phyloP scores from a whole-genome alignment of 202 grass and related monocot species.

The Zoysia matrella region DNA sequence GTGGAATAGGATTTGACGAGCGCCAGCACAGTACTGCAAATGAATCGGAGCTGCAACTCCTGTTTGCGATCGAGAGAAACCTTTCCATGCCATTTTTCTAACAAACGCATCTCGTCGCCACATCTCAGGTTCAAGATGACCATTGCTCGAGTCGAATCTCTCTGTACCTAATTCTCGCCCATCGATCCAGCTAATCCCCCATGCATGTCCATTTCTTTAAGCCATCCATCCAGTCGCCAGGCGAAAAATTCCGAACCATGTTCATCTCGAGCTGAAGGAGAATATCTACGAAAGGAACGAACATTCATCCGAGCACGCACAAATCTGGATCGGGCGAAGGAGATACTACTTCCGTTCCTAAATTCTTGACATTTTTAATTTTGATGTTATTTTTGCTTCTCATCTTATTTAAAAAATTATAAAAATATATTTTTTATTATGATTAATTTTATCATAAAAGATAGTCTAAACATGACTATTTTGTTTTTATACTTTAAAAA shows the following conservation, averaged over 20 bases:
- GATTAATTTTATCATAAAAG: too few relatives aligned
- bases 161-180: conserved; percentile 32
- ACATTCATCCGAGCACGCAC: conserved; percentile 48
- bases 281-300: conserved; percentile 36
- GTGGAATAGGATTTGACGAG: not conserved
- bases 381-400: too few relatives aligned
- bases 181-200: not conserved
- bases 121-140: not conserved
- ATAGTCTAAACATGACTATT: too few relatives aligned
- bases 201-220: not conserved
- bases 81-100: not conserved
- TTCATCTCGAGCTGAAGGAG: not conserved
- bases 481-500: too few relatives aligned
- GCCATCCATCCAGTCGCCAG: conserved; percentile 20
- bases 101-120: not conserved
- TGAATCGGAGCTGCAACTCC: not conserved
- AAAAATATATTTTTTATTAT: too few relatives aligned
- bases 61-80: not conserved
- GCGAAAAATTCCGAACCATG: not conserved
- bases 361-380: too few relatives aligned
- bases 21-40: not conserved
- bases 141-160: conserved; percentile 8
- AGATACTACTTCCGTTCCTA: not conserved
- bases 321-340: conserved; percentile 42
- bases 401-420: too few relatives aligned